Evolutionary conservation across 1,284 basidiomycete species (phyloP).

Genomic region (Xerocomus minutiporus): DNA sequence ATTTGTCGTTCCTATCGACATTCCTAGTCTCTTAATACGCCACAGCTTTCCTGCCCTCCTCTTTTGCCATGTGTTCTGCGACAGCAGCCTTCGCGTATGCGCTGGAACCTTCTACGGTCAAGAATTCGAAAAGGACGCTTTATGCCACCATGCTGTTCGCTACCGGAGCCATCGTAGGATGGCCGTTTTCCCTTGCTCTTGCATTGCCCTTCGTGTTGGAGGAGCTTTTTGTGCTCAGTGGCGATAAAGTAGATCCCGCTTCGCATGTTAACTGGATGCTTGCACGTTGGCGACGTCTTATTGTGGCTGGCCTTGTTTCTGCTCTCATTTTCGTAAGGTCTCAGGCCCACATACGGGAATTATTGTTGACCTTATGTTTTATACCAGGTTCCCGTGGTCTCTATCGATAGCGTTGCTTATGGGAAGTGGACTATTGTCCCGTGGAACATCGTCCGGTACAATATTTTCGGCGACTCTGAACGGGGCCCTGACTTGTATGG

Average conservation of each 20-base stretch:
- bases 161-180: conserved; percentile 84
- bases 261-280: conserved; percentile 52
- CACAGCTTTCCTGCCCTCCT: conserved; percentile 87
- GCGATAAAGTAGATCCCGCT: conserved; percentile 60
- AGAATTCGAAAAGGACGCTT: conserved; percentile 53
- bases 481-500: conserved; percentile 93
- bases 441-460: conserved; percentile 94
- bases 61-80: conserved; percentile 91
- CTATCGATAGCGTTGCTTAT: conserved; percentile 86
- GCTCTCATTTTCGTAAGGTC: conserved; percentile 66
- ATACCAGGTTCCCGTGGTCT: conserved; percentile 71
- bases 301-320: conserved; percentile 55
- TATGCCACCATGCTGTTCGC: conserved; percentile 72
- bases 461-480: conserved; percentile 75
- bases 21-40: conserved; percentile 5
- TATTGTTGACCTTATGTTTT: conserved; percentile 4
- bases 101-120: conserved; percentile 63
- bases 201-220: conserved; percentile 89
- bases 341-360: background rate
- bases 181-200: conserved; percentile 90
- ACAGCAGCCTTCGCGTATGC: conserved; percentile 79
- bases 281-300: conserved; percentile 59
- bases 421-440: conserved; percentile 77
- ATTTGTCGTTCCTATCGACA: conserved; percentile 3
- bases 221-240: conserved; percentile 78